These are phyloP conservation scores for Pichia pseudocactophila DNA, from an alignment of 805 yeast species.

Conservation along the genomic window DNA sequence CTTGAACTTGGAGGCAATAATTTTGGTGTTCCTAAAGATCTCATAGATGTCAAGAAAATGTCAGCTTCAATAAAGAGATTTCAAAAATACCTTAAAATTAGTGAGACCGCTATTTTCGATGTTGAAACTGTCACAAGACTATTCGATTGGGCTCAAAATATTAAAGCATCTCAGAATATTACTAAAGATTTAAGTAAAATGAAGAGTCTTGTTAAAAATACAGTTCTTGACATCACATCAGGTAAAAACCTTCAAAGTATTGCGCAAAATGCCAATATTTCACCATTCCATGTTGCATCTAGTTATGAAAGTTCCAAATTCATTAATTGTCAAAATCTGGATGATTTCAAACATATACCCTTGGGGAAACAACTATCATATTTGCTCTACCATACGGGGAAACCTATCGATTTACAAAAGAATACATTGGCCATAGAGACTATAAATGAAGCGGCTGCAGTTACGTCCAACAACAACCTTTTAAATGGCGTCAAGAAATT, in stretches of 20 bases:
- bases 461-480: neutral
- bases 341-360: conserved; percentile 20
- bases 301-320: conserved; percentile 15
- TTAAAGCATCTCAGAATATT: conserved; percentile 28
- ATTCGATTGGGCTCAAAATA: conserved; percentile 16
- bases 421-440: conserved; percentile 15
- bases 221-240: conserved; percentile 30
- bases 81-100: conserved; percentile 40
- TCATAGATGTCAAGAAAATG: conserved; percentile 67
- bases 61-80: conserved; percentile 61
- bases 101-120: conserved; percentile 16
- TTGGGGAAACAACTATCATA: conserved; percentile 28
- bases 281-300: conserved; percentile 16
- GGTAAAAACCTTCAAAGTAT: conserved; percentile 27
- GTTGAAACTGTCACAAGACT: conserved; percentile 19
- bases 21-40: conserved; percentile 67
- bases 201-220: conserved; percentile 28
- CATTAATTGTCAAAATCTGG: conserved; percentile 21
- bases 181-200: conserved; percentile 29
- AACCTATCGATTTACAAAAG: conserved; percentile 26
- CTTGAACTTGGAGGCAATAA: conserved; percentile 47
- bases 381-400: conserved; percentile 46
- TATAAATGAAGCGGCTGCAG: conserved; percentile 3
- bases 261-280: conserved; percentile 17
- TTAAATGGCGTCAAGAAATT: conserved; percentile 3